phyloP scores from a whole-genome alignment of 2,329 filamentous ascomycete genomes.

The Cyphellophora europaea region DNA sequence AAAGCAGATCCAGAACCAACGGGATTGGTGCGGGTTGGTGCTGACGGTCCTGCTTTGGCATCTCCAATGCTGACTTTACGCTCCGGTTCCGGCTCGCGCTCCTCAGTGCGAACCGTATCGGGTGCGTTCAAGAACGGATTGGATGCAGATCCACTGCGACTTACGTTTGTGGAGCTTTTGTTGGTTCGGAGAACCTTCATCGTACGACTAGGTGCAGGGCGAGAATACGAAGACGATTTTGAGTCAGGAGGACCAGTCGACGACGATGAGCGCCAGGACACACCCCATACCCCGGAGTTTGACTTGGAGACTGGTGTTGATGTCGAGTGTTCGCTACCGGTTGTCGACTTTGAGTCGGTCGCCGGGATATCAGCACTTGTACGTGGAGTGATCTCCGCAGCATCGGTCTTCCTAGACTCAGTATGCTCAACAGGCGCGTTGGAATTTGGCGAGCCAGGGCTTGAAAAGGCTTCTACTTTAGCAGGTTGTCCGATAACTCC shows the following conservation, averaged over 20 bases:
- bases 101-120: conserved; percentile 1
- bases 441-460: not conserved
- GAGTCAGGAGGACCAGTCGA: conserved; percentile 4
- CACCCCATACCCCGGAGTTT: conserved; percentile 18
- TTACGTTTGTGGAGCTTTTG: conserved; percentile 41
- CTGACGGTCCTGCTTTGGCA: conserved; percentile 7
- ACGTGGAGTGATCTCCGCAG: conserved; percentile 8
- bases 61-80: conserved; percentile 6
- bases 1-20: conserved; percentile 90
- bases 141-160: conserved; percentile 27
- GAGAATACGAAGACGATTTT: conserved; percentile 13
- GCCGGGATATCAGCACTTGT: conserved; percentile 11
- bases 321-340: conserved; percentile 22
- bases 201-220: conserved; percentile 38
- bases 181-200: conserved; percentile 90
- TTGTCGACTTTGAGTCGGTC: conserved; percentile 20
- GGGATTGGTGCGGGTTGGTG: conserved; percentile 56
- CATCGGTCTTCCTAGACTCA: not conserved
- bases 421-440: not conserved
- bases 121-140: not conserved
- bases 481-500: not conserved
- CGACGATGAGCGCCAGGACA: conserved; percentile 17
- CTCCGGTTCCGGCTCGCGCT: conserved; percentile 1
- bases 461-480: not conserved
- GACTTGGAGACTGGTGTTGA: conserved; percentile 17